Evolutionary conservation across 306 rosid genomes (phyloP).

Genomic region (Cercis canadensis): DNA sequence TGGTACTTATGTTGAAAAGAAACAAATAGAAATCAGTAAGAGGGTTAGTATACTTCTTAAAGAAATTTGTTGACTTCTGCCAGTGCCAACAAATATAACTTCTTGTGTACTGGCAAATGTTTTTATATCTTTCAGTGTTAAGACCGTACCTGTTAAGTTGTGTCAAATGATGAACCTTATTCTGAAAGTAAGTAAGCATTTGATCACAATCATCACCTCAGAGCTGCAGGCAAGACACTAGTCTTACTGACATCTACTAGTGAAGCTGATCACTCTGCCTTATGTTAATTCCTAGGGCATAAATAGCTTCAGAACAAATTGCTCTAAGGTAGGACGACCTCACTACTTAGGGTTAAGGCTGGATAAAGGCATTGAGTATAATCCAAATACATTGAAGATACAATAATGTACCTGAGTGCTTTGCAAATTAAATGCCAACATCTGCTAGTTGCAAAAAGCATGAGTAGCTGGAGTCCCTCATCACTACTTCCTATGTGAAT

Average conservation of each 20-base stretch:
- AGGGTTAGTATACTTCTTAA: not conserved
- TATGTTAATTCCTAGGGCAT: too few species aligned
- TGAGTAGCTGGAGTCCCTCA: not conserved
- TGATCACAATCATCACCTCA: not conserved
- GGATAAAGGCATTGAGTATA: too few species aligned
- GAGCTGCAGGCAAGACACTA: not conserved
- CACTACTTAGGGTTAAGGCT: too few species aligned
- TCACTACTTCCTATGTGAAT: not conserved
- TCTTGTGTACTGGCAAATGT: not conserved
- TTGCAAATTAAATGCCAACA: too few species aligned
- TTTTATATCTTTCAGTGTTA: not conserved
- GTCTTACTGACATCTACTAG: not conserved
- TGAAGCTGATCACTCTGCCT: not conserved
- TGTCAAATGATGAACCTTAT: not conserved
- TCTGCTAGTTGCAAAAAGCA: too few species aligned
- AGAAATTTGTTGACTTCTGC: conserved; percentile 3
- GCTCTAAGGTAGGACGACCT: too few species aligned
- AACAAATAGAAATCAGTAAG: not conserved
- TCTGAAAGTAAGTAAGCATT: not conserved
- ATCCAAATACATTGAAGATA: too few species aligned
- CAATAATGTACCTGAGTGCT: too few species aligned
- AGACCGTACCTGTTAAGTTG: not conserved
- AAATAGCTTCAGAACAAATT: too few species aligned
- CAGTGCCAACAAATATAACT: not conserved
- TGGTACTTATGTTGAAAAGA: not conserved